Evolutionary conservation across 345 rosid genomes (phyloP).

Genomic region (Passiflora organensis): DNA sequence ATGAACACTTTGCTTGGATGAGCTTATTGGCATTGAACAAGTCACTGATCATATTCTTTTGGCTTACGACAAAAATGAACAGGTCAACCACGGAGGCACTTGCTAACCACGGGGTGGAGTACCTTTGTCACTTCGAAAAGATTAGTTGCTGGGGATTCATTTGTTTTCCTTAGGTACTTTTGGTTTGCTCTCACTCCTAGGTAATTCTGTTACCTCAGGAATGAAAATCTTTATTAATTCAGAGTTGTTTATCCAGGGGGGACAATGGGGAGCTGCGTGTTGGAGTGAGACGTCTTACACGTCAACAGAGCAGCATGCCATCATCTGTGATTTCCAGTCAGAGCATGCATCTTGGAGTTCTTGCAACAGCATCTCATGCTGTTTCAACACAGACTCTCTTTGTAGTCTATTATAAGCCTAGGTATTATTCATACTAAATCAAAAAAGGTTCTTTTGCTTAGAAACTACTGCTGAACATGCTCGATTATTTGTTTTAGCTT

Average conservation of each 20-base stretch:
- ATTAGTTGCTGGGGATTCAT: slow-evolving; percentile 85
- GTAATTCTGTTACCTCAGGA: background rate
- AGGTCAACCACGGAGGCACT: slow-evolving; percentile 97
- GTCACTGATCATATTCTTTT: background rate
- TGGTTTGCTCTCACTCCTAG: slow-evolving; percentile 1
- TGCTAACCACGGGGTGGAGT: slow-evolving; percentile 97
- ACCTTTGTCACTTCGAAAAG: slow-evolving; percentile 86
- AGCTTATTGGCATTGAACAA: background rate
- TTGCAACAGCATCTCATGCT: slow-evolving; percentile 95
- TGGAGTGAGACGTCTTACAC: slow-evolving; percentile 72
- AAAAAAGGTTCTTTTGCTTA: background rate
- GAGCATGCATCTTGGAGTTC: slow-evolving; percentile 95
- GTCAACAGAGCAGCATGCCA: slow-evolving; percentile 70
- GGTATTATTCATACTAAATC: slow-evolving; percentile 29
- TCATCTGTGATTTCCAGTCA: slow-evolving; percentile 90
- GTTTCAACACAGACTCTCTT: slow-evolving; percentile 59
- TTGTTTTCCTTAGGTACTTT: slow-evolving; percentile 76
- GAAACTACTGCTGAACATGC: background rate
- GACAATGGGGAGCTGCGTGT: slow-evolving; percentile 67
- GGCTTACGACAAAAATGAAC: background rate
- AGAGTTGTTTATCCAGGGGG: slow-evolving; percentile 38
- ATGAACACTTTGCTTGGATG: no score
- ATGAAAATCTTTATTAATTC: background rate
- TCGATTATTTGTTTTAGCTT: background rate
- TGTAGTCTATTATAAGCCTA: slow-evolving; percentile 84